A percentile compares a stretch with the other conserved stretches of the same genome.
These are phyloP conservation scores for Gloeostereum incarnatum DNA, from an alignment of 768 basidiomycete genomes.

Conservation along the genomic window DNA sequence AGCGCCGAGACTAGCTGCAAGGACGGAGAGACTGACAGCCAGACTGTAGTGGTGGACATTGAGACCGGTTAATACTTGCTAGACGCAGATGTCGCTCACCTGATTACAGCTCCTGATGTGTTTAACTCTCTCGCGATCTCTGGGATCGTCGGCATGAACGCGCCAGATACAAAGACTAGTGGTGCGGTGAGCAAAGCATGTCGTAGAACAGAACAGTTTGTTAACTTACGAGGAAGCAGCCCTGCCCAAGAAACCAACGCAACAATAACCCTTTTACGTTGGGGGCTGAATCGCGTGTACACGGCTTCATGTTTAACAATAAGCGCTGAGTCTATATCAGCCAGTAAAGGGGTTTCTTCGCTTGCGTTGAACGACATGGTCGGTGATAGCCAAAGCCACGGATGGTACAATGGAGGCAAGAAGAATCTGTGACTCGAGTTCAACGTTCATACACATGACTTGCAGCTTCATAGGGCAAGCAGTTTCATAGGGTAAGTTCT, in stretches of 20 bases:
- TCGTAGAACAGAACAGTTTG: not conserved
- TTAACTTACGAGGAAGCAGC: not conserved
- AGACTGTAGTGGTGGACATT: conserved; percentile 21
- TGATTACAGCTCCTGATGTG: not conserved
- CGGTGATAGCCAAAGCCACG: too few relatives aligned
- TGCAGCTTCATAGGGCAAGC: too few relatives aligned
- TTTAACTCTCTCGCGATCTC: not conserved
- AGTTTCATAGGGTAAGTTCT: too few relatives aligned
- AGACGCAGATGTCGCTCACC: not conserved
- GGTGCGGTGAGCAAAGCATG: too few relatives aligned
- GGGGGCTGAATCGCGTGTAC: not conserved
- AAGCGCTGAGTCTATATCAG: not conserved
- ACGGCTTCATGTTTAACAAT: not conserved
- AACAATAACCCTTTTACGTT: not conserved
- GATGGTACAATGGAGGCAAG: too few relatives aligned
- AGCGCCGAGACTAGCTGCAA: conserved; percentile 32
- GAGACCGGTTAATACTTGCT: not conserved
- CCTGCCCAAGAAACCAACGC: not conserved
- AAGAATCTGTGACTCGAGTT: too few relatives aligned
- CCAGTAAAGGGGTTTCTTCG: not conserved
- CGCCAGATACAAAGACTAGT: not conserved
- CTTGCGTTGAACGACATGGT: too few relatives aligned
- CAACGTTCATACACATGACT: too few relatives aligned
- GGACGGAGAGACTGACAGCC: conserved; percentile 41
- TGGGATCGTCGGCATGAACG: not conserved